Evolutionary conservation across 2,329 filamentous ascomycete genomes (phyloP), one percentile per base, ranked within the genome.

Genomic region (Sporothrix globosa): DNA sequence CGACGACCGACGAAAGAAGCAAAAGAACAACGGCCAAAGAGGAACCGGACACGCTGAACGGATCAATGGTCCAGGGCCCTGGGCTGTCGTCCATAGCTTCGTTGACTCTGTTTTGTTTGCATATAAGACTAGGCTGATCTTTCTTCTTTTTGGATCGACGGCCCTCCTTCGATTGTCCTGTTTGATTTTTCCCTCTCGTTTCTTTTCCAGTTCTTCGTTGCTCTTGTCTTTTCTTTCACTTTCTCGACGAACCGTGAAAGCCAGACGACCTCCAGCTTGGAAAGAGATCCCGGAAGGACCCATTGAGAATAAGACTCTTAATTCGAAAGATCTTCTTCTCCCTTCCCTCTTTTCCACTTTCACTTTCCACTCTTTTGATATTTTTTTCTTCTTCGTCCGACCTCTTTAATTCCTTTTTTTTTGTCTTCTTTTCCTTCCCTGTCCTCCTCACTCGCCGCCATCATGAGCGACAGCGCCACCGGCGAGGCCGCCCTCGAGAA

Each of bases 51-150:
- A 4, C 27, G 27, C 27, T 30, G 27, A 30, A 4, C 27, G 27
- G 27, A 30, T 30, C 27, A 30, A 30, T 30, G 27, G 27, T 3
- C 61, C 61, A 65, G 61, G 61, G 44, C 14, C 61, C 61, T 34
- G 61, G 61, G 61, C 34, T 24, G 46, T 34, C 44, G 41, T 65
- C 61, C 61, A 65, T 17, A 44, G 61, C 27, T 50, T 65, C 44
- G 44, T 65, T 41, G 46, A 13, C 50, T 65, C 24, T 50, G 41
- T 27, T 24, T 11, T n/a, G 5, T 65, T 19, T 34, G 52, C 53
- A 67, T 68, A 56, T 50, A 67, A 50, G 63, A 67, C 63, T 44
- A 21, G 63, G 65, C 65, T 19, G 48, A 54, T 54, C 65, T 67
- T 53, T 54, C 65, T 46, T 67, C 50, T 54, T 54, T 54, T 46